Evolutionary conservation across 1,139 yeast species (phyloP).

Genomic region (Saccharomycopsis hybrid): DNA sequence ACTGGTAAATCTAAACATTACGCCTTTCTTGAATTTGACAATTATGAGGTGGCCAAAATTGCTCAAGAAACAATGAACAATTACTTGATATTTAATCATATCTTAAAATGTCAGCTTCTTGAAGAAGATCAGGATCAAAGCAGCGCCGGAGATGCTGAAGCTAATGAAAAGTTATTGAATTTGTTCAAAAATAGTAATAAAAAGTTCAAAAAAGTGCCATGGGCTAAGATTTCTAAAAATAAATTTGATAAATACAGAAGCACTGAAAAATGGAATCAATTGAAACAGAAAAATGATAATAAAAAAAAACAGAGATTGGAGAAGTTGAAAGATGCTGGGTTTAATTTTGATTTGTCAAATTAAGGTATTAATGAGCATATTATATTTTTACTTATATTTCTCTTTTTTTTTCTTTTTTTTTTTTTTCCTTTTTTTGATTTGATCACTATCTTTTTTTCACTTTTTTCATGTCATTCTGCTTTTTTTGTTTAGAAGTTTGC

Average conservation of each 20-base stretch:
- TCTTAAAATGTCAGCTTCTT: slow-evolving; percentile 58
- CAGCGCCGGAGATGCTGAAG: slow-evolving; percentile 37
- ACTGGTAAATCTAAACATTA: slow-evolving; percentile 91
- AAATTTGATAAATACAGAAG: slow-evolving; percentile 54
- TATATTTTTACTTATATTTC: too few species aligned
- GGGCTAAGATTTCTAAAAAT: slow-evolving; percentile 49
- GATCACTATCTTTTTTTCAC: too few species aligned
- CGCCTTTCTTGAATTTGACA: slow-evolving; percentile 81
- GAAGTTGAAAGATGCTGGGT: slow-evolving; percentile 30
- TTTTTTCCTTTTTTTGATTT: too few species aligned
- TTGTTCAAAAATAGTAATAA: slow-evolving; percentile 49
- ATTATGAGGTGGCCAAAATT: slow-evolving; percentile 68
- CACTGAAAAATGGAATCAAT: slow-evolving; percentile 52
- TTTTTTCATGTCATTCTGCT: too few species aligned
- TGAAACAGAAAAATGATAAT: slow-evolving; percentile 45
- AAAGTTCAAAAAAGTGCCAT: slow-evolving; percentile 52
- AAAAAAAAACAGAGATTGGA: slow-evolving; percentile 31
- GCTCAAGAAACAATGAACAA: slow-evolving; percentile 97
- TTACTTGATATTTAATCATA: slow-evolving; percentile 82
- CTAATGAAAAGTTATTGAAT: slow-evolving; percentile 30
- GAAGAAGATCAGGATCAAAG: too few species aligned
- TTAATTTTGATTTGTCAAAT: slow-evolving; percentile 23
- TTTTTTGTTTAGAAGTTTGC: too few species aligned
- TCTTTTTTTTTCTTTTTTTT: too few species aligned
- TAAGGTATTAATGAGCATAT: too few species aligned